Evolutionary conservation across 2,329 filamentous ascomycete genomes (phyloP).

Genomic region (Aspergillus oerlinghausenensis): DNA sequence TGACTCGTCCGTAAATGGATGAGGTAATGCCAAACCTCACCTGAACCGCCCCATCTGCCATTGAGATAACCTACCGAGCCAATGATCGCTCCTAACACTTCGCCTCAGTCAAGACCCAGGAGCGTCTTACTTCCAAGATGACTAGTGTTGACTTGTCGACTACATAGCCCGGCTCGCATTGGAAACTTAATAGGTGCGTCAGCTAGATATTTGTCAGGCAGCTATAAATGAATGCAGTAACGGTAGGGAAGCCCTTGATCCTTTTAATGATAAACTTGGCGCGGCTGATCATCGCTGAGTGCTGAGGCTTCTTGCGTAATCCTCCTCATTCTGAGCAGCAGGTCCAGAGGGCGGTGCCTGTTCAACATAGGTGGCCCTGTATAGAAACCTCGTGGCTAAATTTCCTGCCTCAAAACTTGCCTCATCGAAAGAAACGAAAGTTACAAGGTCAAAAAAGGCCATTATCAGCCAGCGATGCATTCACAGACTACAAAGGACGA

Average conservation of each 20-base stretch:
- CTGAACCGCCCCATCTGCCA: not conserved
- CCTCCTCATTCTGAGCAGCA: no score
- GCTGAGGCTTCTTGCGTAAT: not conserved
- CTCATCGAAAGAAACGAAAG: not conserved
- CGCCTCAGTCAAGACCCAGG: not conserved
- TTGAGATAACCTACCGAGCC: not conserved
- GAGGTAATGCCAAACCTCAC: not conserved
- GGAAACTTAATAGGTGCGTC: not conserved
- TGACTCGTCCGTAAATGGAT: not conserved
- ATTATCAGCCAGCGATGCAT: not conserved
- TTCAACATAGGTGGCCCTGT: not conserved
- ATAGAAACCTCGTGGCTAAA: not conserved
- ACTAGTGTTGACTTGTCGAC: not conserved
- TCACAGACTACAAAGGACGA: constrained; percentile 8
- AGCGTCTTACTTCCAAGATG: not conserved
- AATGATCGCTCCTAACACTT: not conserved
- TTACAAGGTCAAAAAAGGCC: not conserved
- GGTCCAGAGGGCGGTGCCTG: not conserved
- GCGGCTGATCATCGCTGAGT: not conserved
- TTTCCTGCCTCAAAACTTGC: not conserved
- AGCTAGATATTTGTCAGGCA: not conserved
- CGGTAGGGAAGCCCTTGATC: not conserved
- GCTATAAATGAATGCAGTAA: not conserved
- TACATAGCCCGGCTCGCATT: not conserved
- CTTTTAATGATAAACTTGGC: not conserved